Percentiles rank a stretch among this genome's conserved stretches.
Evolutionary conservation across 1,284 basidiomycete genomes (phyloP).

Genomic region (Melampsora larici-populina): DNA sequence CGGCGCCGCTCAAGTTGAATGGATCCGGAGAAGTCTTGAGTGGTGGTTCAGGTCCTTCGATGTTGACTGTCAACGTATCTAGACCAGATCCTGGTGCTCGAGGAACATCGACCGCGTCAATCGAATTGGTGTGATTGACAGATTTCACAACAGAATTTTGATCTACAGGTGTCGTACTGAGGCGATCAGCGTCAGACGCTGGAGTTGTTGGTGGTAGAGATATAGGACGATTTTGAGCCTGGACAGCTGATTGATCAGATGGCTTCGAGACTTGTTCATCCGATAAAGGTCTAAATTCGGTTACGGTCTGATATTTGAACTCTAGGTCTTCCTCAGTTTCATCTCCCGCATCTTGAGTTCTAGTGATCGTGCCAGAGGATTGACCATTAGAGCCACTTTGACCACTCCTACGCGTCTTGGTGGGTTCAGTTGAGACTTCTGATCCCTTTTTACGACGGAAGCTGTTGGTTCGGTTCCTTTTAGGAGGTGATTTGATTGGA

Average conservation of each 20-base stretch:
- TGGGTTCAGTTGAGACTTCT: slow-evolving; percentile 3
- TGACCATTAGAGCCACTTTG: background rate
- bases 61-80: background rate
- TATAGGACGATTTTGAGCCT: too few species aligned
- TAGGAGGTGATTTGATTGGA: slow-evolving; percentile 6
- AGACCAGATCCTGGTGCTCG: too few species aligned
- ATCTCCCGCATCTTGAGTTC: background rate
- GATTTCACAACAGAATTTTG: too few species aligned
- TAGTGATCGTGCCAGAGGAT: background rate
- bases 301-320: background rate
- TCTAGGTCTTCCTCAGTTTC: background rate
- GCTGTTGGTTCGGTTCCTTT: background rate
- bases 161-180: too few species aligned
- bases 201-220: too few species aligned
- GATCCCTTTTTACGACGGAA: background rate
- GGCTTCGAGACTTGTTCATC: too few species aligned
- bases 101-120: too few species aligned
- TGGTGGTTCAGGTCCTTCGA: background rate
- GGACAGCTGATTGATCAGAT: too few species aligned
- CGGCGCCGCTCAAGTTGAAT: background rate
- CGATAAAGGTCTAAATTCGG: too few species aligned
- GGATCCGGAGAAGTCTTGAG: background rate
- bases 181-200: too few species aligned
- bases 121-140: too few species aligned
- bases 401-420: background rate